Evolutionary conservation across 306 rosid genomes (phyloP), one percentile per base, ranked within the genome.

Genomic region (Cucumis hystrix): DNA sequence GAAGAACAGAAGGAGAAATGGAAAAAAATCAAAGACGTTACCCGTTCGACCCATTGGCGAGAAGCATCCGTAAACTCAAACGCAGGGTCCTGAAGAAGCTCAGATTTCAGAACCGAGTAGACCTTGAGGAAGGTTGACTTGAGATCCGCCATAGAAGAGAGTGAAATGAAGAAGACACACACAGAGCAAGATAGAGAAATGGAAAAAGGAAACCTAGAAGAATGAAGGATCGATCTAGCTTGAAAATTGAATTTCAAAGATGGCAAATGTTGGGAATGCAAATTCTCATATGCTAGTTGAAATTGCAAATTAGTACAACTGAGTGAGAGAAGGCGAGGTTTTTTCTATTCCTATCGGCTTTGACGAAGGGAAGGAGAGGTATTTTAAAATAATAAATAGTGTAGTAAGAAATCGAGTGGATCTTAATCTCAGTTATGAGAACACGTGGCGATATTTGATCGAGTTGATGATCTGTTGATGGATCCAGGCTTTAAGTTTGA

Each of bases 21-120:
- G 15, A 23, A 15, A 49, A 49, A 72, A 41, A 72, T 35, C 1
- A n/a, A 18, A 49, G 28, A 49, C 23, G 37, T 81, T 80, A 90
- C 96, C 89, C 84, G 83, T 10, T 90, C 90, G 33, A 90, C 81
- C 96, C 96, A 90, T 75, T 87, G 87, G 52, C 88, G 89, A 82
- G 98, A 83, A 55, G 79, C 90, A 6, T 84, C 88, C 2, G 92
- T 79, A 83, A 79, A 90, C 47, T 93, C 96, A 61, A 93, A 93
- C 51, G 94, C 89, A 37, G 96, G 89, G 82, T 93, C 98, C 25
- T 82, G 58, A 56, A 93, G 78, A 67, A 93, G 91, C 81, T 93
- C 96, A 7, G 86, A 83, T 80, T 92, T 92, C 66, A 92, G 88
- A 67, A 85, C 86, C 0, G 88, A 76, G 85, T 92, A 92, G 17